A percentile compares a stretch with the other conserved stretches of the same genome.
Conservation (phyloP, 2,329 filamentous ascomycete genomes). For the Thielaviopsis musarum region DNA sequence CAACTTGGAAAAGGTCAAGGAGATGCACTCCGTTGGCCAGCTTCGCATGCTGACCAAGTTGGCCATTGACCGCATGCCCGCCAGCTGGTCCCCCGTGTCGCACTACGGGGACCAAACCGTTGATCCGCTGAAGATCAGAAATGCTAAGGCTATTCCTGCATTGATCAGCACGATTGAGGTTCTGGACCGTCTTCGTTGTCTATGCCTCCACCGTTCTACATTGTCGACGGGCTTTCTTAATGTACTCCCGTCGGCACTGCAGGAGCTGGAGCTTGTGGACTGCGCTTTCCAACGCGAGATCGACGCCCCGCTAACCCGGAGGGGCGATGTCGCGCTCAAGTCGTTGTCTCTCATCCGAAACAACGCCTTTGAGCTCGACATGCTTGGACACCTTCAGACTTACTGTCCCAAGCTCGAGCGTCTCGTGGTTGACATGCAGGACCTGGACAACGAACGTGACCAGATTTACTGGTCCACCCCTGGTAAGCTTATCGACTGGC, state of each 20-base stretch:
- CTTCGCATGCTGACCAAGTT: background rate
- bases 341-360: conserved; percentile 61
- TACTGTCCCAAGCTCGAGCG: conserved; percentile 55
- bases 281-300: background rate
- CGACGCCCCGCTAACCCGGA: background rate
- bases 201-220: background rate
- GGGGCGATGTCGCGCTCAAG: background rate
- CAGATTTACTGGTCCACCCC: conserved; percentile 52
- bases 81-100: background rate
- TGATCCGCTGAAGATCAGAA: background rate
- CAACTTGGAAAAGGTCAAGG: background rate
- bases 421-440: conserved; percentile 62
- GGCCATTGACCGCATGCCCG: background rate
- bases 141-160: background rate
- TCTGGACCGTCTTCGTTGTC: background rate
- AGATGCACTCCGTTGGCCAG: background rate
- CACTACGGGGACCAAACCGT: background rate
- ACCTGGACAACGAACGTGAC: conserved; percentile 58
- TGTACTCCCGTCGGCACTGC: background rate
- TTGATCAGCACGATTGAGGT: background rate
- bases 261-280: background rate
- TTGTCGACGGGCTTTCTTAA: background rate
- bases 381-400: conserved; percentile 47
- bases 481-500: conserved; percentile 62
- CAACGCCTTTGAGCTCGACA: conserved; percentile 57